Evolutionary conservation across 139 green algal genomes (phyloP).

Genomic region (Chlamydomonas asymmetrica): DNA sequence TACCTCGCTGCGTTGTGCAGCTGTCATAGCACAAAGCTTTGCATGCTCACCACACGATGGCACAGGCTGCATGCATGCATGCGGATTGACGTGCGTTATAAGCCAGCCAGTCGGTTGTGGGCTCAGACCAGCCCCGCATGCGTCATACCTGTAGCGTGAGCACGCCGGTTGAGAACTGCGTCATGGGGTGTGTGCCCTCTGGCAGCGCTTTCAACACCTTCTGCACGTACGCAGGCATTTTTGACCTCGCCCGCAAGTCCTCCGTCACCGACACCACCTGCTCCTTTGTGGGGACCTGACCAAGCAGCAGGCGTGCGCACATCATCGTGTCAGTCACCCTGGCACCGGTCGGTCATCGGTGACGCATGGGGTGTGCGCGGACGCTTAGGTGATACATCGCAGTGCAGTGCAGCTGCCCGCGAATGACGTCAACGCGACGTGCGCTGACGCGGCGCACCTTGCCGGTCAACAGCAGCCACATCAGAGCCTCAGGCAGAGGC

Average conservation of each 20-base stretch:
- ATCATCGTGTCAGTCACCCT: too few species aligned
- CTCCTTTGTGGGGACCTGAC: conserved; percentile 63
- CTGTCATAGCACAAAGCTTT: too few species aligned
- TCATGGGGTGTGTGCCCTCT: conserved; percentile 91
- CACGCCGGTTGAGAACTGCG: conserved; percentile 76
- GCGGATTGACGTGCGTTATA: too few species aligned
- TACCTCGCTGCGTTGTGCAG: too few species aligned
- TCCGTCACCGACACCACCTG: conserved; percentile 74
- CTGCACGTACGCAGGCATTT: conserved; percentile 69
- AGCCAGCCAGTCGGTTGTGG: too few species aligned
- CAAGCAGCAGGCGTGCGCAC: conserved; percentile 1
- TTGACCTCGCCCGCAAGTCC: conserved; percentile 70
- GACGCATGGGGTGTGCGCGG: too few species aligned
- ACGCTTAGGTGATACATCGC: too few species aligned
- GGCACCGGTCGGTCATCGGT: too few species aligned
- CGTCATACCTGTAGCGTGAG: conserved; percentile 84
- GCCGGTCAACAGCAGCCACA: conserved; percentile 97
- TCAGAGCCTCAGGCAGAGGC: conserved; percentile 93
- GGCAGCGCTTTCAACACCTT: conserved; percentile 77
- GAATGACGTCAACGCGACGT: background rate
- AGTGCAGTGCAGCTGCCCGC: too few species aligned
- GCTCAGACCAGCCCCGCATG: too few species aligned
- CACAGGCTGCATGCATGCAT: too few species aligned
- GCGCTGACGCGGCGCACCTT: conserved; percentile 52
- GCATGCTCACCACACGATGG: too few species aligned